These are phyloP conservation scores for Pestalotiopsis sp. DNA, from an alignment of 2,329 filamentous ascomycete genomes.

Conservation along the genomic window DNA sequence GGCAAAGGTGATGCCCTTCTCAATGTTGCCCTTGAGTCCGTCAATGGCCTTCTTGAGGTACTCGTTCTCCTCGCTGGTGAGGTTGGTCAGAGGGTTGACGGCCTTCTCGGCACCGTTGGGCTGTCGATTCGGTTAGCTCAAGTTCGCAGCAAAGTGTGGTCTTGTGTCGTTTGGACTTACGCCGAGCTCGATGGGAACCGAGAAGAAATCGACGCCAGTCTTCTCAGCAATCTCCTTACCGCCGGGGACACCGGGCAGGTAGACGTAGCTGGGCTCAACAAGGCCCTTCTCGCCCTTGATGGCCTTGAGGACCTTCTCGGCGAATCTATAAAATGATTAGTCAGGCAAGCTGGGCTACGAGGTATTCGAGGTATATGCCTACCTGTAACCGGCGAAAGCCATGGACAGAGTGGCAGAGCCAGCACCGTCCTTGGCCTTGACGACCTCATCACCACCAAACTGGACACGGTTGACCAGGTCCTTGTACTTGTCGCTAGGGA, in stretches of 20 bases:
- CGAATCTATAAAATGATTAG: constrained; percentile 64
- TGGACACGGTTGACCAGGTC: constrained; percentile 92
- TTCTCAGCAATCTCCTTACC: constrained; percentile 85
- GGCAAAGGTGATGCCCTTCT: constrained; percentile 90
- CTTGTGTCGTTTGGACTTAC: constrained; percentile 58
- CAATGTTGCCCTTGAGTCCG: constrained; percentile 89
- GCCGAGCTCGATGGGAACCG: constrained; percentile 91
- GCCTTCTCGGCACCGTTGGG: constrained; percentile 84
- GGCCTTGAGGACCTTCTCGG: constrained; percentile 91
- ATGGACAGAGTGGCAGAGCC: constrained; percentile 92
- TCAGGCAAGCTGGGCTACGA: neutral
- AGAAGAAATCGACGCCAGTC: constrained; percentile 91
- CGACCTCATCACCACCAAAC: constrained; percentile 96
- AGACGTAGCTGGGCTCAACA: constrained; percentile 93
- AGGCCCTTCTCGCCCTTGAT: constrained; percentile 88
- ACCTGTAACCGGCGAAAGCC: constrained; percentile 95
- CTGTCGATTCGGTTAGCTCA: constrained; percentile 46
- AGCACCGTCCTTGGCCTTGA: constrained; percentile 90
- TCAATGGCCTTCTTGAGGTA: constrained; percentile 76
- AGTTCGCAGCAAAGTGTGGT: neutral
- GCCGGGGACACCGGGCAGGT: constrained; percentile 86
- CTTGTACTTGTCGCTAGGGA: constrained; percentile 88
- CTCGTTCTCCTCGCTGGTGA: constrained; percentile 87
- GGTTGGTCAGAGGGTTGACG: constrained; percentile 73
- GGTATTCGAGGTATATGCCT: constrained; percentile 29